Evolutionary conservation across 2,329 filamentous ascomycete genomes (phyloP).

Genomic region (Fusarium temperatum): DNA sequence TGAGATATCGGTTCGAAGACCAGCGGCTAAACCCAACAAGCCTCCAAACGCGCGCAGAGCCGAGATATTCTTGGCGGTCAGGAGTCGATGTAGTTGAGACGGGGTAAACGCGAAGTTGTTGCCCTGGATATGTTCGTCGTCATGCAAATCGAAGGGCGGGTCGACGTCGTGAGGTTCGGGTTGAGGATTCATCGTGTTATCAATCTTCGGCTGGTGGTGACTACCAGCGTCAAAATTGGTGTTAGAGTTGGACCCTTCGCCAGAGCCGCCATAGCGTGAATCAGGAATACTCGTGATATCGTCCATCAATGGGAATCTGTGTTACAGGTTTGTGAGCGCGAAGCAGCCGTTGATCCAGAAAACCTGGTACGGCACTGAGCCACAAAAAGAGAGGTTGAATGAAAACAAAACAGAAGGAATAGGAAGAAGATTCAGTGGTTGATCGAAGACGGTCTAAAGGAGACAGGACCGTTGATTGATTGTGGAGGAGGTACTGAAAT

Average conservation of each 20-base stretch:
- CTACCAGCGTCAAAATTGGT: slow-evolving; percentile 12
- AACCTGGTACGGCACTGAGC: neutral
- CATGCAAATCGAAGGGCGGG: slow-evolving; percentile 39
- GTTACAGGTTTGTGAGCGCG: neutral
- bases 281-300: slow-evolving; percentile 40
- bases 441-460: slow-evolving; percentile 2
- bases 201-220: slow-evolving; percentile 13
- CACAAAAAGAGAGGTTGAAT: neutral
- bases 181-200: slow-evolving; percentile 12
- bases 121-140: slow-evolving; percentile 40
- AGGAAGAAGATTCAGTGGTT: neutral
- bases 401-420: neutral
- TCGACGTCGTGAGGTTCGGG: neutral
- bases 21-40: slow-evolving; percentile 59
- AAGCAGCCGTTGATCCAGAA: slow-evolving; percentile 4
- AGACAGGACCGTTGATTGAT: slow-evolving; percentile 21
- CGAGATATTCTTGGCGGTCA: slow-evolving; percentile 59
- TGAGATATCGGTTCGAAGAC: slow-evolving; percentile 58
- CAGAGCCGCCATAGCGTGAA: slow-evolving; percentile 32
- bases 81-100: slow-evolving; percentile 61
- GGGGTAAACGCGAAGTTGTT: slow-evolving; percentile 65
- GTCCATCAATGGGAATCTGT: slow-evolving; percentile 40
- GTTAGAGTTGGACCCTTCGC: slow-evolving; percentile 24
- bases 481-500: slow-evolving; percentile 27
- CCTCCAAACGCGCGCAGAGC: slow-evolving; percentile 64